Percentiles rank a stretch among this genome's conserved stretches.
Evolutionary conservation across 345 rosid species (phyloP).

Genomic region (Kernera saxatilis): DNA sequence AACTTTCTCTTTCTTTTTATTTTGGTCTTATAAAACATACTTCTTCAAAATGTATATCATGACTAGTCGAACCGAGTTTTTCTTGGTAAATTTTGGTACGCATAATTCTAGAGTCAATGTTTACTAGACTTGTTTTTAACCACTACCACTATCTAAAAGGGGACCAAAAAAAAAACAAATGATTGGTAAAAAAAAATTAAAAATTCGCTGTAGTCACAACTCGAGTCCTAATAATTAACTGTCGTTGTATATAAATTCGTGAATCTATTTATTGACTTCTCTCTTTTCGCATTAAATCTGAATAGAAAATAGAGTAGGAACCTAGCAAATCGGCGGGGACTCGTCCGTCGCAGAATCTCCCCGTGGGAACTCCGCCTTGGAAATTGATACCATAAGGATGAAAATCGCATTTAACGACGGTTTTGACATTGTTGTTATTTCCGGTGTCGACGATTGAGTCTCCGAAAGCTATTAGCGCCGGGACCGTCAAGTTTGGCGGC

Average conservation of each 20-base stretch:
- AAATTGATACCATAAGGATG: conserved; percentile 55
- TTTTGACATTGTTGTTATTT: conserved; percentile 43
- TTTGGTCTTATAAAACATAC: too few species aligned
- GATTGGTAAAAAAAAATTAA: conserved; percentile 6
- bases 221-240: neutral
- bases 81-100: neutral
- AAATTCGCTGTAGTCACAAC: neutral
- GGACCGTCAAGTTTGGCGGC: conserved; percentile 25
- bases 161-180: neutral
- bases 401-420: conserved; percentile 39
- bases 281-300: neutral
- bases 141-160: neutral
- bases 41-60: neutral
- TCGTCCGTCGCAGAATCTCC: conserved; percentile 54
- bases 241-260: neutral
- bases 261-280: neutral
- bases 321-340: conserved; percentile 49
- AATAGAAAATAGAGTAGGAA: neutral
- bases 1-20: too few species aligned
- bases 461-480: conserved; percentile 45
- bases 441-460: conserved; percentile 59
- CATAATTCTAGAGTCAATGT: neutral
- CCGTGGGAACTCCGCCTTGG: conserved; percentile 42
- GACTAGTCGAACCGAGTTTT: neutral
- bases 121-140: neutral